Conservation (phyloP, 78 protist species). For the Chrysochromulina parva region DNA sequence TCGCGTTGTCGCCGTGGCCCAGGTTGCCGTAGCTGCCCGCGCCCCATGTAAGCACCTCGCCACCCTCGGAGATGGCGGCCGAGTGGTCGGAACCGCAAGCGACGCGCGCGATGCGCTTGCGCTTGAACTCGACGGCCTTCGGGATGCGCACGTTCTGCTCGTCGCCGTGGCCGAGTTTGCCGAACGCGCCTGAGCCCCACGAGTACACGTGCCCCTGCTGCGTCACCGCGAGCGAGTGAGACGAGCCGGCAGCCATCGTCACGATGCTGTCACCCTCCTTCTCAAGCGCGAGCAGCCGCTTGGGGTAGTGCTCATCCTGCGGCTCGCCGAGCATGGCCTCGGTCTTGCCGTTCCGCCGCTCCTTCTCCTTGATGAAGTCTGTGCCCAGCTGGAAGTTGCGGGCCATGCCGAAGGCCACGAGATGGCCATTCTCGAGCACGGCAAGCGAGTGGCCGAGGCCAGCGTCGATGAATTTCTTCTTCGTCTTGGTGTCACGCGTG, state of each 20-base stretch:
- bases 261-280: background rate
- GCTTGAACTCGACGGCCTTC: background rate
- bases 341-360: no score
- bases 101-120: background rate
- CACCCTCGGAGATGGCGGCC: background rate
- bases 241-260: background rate
- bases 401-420: background rate
- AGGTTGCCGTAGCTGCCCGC: background rate
- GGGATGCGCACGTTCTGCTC: background rate
- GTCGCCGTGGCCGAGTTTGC: constrained; percentile 17
- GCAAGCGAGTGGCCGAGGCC: constrained; percentile 2
- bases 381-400: background rate
- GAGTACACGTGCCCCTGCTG: background rate
- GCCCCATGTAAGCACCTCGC: background rate
- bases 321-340: background rate
- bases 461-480: no score
- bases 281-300: background rate
- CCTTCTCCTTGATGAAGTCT: background rate
- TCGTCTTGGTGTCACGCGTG: no score
- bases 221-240: background rate
- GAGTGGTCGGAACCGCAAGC: background rate
- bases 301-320: background rate
- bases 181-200: background rate
- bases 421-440: background rate
- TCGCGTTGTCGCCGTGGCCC: background rate